Conservation (phyloP, 495 filamentous ascomycete genomes). For the Neurospora sp. region DNA sequence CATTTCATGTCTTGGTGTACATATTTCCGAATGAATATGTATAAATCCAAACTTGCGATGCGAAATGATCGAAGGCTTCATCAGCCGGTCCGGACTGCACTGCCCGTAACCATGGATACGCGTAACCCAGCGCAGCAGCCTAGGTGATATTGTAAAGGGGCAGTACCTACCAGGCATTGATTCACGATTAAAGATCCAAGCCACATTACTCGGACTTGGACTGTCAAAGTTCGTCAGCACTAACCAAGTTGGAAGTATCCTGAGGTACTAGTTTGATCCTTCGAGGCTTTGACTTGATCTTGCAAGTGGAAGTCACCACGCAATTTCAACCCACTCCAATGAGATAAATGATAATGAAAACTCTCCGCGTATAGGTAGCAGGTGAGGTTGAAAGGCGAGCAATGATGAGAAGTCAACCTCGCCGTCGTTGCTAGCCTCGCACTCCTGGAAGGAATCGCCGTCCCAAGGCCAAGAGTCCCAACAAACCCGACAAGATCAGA, state of each 20-base stretch:
- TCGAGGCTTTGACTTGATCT: background rate
- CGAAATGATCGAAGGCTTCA: too few species aligned
- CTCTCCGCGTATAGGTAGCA: background rate
- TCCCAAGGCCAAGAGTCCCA: background rate
- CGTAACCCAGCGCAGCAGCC: background rate
- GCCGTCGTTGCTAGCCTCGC: background rate
- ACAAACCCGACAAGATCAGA: background rate
- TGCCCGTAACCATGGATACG: background rate
- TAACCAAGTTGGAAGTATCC: background rate
- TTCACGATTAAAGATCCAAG: background rate
- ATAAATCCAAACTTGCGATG: too few species aligned
- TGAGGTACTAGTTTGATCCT: background rate
- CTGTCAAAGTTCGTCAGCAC: background rate
- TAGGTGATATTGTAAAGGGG: background rate
- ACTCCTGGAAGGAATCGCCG: too few species aligned
- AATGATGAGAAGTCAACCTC: background rate
- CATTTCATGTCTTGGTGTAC: background rate
- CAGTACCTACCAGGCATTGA: background rate
- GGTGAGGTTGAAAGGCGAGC: background rate
- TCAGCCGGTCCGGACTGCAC: background rate
- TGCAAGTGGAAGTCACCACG: too few species aligned
- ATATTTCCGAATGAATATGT: too few species aligned
- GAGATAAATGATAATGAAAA: too few species aligned
- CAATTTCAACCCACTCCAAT: too few species aligned
- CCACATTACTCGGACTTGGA: background rate